phyloP scores from a whole-genome alignment of 805 yeast species.

The Candida michaelii region DNA sequence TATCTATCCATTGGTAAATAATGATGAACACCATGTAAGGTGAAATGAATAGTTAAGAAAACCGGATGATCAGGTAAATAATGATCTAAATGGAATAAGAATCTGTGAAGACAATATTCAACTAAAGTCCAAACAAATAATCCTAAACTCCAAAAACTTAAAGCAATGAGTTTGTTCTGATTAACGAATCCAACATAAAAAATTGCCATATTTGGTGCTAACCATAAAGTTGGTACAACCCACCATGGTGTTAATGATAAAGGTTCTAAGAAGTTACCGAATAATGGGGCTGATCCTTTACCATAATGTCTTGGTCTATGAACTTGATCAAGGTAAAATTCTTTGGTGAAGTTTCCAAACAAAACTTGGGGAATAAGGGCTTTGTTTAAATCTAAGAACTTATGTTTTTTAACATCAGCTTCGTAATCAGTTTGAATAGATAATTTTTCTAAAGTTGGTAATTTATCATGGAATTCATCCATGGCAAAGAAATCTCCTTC shows the following conservation, averaged over 20 bases:
- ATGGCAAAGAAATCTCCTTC: constrained; percentile 27
- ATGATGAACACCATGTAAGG: constrained; percentile 95
- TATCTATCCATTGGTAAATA: constrained; percentile 94
- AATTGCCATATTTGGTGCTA: constrained; percentile 71
- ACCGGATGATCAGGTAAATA: constrained; percentile 77
- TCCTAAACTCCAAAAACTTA: constrained; percentile 73
- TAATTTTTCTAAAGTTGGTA: constrained; percentile 73
- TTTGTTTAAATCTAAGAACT: constrained; percentile 80
- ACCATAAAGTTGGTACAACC: constrained; percentile 84
- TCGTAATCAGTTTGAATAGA: constrained; percentile 75
- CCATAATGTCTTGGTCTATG: constrained; percentile 99
- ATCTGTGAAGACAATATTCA: constrained; percentile 87
- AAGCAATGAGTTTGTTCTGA: constrained; percentile 46
- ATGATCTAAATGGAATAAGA: constrained; percentile 87
- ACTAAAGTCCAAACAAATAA: constrained; percentile 88
- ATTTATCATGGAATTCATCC: constrained; percentile 51
- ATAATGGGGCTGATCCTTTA: constrained; percentile 91
- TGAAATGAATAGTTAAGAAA: constrained; percentile 80
- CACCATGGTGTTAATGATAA: constrained; percentile 91
- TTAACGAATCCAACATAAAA: constrained; percentile 57
- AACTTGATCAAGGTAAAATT: constrained; percentile 91
- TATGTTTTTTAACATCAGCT: constrained; percentile 71
- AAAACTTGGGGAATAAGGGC: constrained; percentile 83
- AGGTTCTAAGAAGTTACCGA: constrained; percentile 94
- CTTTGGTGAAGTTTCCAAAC: constrained; percentile 73